Base-by-base conservation (phyloP, 257 asterid genomes). In the Solanum neorickii region DNA sequence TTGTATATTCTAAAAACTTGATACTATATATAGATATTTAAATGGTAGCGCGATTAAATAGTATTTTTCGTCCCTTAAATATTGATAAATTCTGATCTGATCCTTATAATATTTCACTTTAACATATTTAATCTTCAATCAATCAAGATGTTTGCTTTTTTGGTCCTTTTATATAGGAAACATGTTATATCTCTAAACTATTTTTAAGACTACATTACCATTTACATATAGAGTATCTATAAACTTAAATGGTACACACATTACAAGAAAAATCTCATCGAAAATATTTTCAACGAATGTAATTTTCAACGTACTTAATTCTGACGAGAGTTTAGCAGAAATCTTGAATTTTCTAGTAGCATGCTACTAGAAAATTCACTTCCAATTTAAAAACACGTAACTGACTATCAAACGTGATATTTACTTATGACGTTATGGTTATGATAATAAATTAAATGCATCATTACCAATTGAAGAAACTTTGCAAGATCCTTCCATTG, bases 401-500 rank as follows among this genome's bases (percentile, higher is more conserved):
- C 3, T 31, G 11, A 0, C 72, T 65, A 65, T 25, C 72, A 65
- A n/a, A 65, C 33, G 12, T 65, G 33, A 4, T 33, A 33, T n/a
- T n/a, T 25, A n/a, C 29, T 1, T n/a, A 65, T 4, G 39, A 15
- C 13, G 35, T 33, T 33, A 37, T 6, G 39, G n/a, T 31, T 70
- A 16, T 16, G 0, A 68, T 31, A 16, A 13, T 31, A 20, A 20
- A 37, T 35, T 29, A 73, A 37, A 37, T 37, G 49, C 5, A 73
- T 37, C 7, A 25, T 37, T 74, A 78, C 95, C 94, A 94, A 86
- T 91, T 93, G 92, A 94, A 94, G 86, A 92, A 95, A 49, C 94
- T 93, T 70, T 93, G 94, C 37, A 93, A 62, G 72, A 92, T 83
- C 83, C 95, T 89, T 83, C 88, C 87, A 68, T 94, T 94, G 0